phyloP scores from a whole-genome alignment of 2,329 filamentous ascomycete genomes.

The Coniochaeta pulveracea region DNA sequence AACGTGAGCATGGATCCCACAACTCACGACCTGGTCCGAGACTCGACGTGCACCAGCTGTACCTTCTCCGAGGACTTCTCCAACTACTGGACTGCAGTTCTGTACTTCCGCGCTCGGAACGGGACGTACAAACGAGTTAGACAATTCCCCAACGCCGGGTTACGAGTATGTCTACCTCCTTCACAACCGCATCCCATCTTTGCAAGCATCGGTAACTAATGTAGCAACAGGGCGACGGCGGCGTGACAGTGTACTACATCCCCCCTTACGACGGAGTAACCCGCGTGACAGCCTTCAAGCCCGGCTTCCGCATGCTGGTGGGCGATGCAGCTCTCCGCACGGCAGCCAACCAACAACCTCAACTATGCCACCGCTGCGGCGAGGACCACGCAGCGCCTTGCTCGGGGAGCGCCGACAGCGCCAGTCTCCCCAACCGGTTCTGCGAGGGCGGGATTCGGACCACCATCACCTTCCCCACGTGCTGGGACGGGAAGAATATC shows the following conservation, averaged over 20 bases:
- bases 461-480: slow-evolving; percentile 27
- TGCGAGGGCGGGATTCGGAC: slow-evolving; percentile 27
- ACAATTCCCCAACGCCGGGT: slow-evolving; percentile 16
- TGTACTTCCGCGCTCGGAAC: slow-evolving; percentile 4
- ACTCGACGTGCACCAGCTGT: slow-evolving; percentile 4
- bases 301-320: slow-evolving; percentile 24
- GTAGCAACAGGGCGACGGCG: too few relatives aligned
- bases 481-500: slow-evolving; percentile 39
- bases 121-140: slow-evolving; percentile 12
- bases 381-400: slow-evolving; percentile 8
- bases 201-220: too few relatives aligned
- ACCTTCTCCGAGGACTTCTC: slow-evolving; percentile 5
- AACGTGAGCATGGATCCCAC: slow-evolving; percentile 3
- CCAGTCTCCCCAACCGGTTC: slow-evolving; percentile 21
- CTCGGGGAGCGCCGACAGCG: slow-evolving; percentile 16
- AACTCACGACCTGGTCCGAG: slow-evolving; percentile 2
- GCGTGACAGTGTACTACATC: slow-evolving; percentile 27
- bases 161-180: too few relatives aligned
- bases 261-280: slow-evolving; percentile 20
- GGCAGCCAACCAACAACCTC: slow-evolving; percentile 8
- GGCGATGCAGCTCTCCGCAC: slow-evolving; percentile 14
- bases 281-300: slow-evolving; percentile 27
- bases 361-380: slow-evolving; percentile 12
- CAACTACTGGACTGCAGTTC: slow-evolving; percentile 3
- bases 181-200: too few relatives aligned